Conservation (phyloP, 2,329 filamentous ascomycete genomes). For the Penicillium sp. region DNA sequence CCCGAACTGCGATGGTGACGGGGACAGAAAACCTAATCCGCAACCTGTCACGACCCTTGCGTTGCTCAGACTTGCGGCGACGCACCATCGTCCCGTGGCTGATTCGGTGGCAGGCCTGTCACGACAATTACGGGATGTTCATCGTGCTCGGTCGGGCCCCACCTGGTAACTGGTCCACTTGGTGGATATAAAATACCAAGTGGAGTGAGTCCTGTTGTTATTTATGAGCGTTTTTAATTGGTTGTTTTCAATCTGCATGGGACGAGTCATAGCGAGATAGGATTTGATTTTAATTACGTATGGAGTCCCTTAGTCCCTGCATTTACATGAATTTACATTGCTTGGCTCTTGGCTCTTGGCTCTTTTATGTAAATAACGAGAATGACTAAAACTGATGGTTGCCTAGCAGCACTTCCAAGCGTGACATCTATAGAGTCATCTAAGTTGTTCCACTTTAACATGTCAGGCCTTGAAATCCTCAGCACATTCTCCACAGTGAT, state of each 20-base stretch:
- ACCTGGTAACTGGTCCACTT: constrained; percentile 13
- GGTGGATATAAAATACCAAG: neutral
- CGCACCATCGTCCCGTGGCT: constrained; percentile 30
- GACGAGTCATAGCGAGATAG: neutral
- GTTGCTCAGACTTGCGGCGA: constrained; percentile 25
- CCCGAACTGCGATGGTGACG: constrained; percentile 1
- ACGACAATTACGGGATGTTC: constrained; percentile 23
- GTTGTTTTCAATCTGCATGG: neutral
- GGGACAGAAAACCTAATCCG: neutral
- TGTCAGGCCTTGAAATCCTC: neutral
- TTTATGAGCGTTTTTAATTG: neutral
- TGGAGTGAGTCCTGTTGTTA: neutral
- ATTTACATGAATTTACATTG: neutral
- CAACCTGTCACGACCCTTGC: constrained; percentile 16
- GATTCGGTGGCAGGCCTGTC: constrained; percentile 28
- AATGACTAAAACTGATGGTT: neutral
- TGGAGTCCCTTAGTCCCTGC: neutral
- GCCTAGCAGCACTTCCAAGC: neutral
- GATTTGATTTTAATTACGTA: neutral
- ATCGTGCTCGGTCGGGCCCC: constrained; percentile 14
- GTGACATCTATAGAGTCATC: neutral
- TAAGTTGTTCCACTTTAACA: neutral
- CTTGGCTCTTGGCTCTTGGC: neutral
- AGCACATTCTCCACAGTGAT: neutral
- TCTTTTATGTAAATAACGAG: neutral